Conservation (phyloP, 345 rosid genomes). For the Eucalyptus guilfoylei region DNA sequence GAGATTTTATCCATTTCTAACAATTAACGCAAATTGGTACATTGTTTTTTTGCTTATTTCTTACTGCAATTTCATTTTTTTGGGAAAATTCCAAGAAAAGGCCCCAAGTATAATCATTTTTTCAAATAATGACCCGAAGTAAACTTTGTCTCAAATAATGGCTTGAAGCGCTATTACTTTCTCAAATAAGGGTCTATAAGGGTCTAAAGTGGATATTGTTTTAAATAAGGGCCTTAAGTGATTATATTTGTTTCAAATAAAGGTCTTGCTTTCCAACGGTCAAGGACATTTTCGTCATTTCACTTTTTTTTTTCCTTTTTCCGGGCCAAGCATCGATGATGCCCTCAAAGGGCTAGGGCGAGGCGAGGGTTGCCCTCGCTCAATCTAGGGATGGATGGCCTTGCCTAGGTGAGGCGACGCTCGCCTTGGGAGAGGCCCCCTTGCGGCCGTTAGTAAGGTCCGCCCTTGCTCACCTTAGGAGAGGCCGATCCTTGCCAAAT, state of each 20-base stretch:
- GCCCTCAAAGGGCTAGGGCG: accelerated
- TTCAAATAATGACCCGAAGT: accelerated
- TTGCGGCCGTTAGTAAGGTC: accelerated
- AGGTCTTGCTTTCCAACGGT: accelerated
- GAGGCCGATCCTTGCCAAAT: accelerated
- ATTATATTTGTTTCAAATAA: no score
- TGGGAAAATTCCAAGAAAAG: no score
- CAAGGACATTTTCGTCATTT: no score
- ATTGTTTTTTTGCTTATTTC: no score
- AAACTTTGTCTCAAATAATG: accelerated
- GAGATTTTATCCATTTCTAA: no score
- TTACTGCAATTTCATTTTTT: no score
- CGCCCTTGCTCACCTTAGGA: accelerated
- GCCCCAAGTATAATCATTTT: accelerated
- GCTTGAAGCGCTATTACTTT: accelerated
- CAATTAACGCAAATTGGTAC: no score
- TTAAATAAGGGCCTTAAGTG: accelerated
- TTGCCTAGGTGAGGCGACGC: no score
- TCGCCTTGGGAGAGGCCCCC: accelerated
- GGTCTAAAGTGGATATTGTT: accelerated
- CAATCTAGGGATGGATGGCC: accelerated
- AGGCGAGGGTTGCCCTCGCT: no score
- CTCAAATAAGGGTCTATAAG: no score
- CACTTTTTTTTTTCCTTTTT: no score
- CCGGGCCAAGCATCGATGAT: accelerated